phyloP scores from a whole-genome alignment of 441 rosid genomes.

The Jatropha multifida region DNA sequence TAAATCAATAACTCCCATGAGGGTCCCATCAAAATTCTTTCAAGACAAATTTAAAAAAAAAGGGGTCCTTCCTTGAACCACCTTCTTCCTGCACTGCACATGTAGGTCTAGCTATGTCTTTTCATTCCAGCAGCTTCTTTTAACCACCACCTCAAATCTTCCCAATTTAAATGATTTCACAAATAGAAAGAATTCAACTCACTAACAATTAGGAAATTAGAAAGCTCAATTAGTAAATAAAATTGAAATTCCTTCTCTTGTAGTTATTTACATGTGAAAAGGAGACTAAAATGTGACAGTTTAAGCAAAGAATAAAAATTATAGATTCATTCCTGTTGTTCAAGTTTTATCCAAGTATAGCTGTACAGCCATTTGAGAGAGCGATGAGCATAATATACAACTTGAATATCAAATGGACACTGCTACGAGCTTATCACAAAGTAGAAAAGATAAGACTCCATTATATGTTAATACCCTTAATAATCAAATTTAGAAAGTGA shows the following conservation, averaged over 20 bases:
- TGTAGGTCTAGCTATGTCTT: not conserved
- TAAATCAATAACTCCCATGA: not conserved
- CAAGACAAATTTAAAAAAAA: not conserved
- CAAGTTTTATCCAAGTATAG: not conserved
- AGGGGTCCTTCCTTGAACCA: conserved; percentile 12
- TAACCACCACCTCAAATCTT: not conserved
- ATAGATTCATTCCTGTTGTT: not conserved
- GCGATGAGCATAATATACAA: not conserved
- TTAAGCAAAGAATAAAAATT: conserved; percentile 1
- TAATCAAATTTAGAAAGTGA: not conserved
- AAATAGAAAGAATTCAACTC: not conserved
- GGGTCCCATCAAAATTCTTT: not conserved
- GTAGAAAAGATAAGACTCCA: too few relatives aligned
- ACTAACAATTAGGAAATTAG: not conserved
- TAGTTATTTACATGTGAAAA: too few relatives aligned
- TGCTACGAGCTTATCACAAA: not conserved
- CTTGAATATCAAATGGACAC: not conserved
- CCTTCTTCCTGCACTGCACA: not conserved
- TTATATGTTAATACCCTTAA: too few relatives aligned
- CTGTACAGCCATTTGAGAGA: not conserved
- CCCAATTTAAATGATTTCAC: not conserved
- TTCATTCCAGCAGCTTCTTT: conserved; percentile 15
- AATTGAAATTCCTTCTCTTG: not conserved
- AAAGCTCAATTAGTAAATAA: not conserved
- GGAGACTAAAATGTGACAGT: not conserved